These are phyloP conservation scores for Podospora pseudocomata DNA, from an alignment of 495 filamentous ascomycete genomes.

Conservation along the genomic window DNA sequence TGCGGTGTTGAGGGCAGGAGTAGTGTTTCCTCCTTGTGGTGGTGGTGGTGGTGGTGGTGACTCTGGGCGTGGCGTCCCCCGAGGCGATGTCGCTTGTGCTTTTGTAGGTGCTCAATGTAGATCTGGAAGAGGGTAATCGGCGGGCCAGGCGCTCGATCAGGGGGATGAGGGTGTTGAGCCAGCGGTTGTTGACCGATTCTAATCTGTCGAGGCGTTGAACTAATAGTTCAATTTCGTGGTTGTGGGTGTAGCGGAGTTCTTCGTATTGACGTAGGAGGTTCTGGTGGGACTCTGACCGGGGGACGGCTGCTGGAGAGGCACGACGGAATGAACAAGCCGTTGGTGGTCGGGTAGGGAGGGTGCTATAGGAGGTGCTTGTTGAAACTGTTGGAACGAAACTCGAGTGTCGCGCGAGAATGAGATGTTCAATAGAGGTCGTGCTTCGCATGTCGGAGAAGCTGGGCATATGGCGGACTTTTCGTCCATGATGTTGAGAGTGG, in stretches of 20 bases:
- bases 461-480: background rate
- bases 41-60: background rate
- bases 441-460: conserved; percentile 2
- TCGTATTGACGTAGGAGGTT: conserved; percentile 34
- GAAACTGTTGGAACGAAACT: background rate
- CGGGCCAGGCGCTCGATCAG: conserved; percentile 34
- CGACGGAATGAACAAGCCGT: background rate
- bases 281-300: conserved; percentile 19
- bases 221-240: conserved; percentile 33
- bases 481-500: conserved; percentile 18
- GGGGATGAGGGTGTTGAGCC: conserved; percentile 31
- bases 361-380: background rate
- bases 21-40: background rate
- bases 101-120: background rate
- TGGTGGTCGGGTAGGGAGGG: background rate
- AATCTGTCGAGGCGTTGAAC: conserved; percentile 29
- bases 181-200: conserved; percentile 32
- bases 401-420: background rate
- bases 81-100: background rate
- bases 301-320: background rate
- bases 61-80: background rate
- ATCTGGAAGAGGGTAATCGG: conserved; percentile 5
- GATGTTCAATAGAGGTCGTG: background rate
- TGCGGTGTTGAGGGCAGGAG: background rate
- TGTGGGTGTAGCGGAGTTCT: conserved; percentile 28